Evolutionary conservation across 2,329 filamentous ascomycete genomes (phyloP), one percentile per base, ranked within the genome.

Genomic region (Sporothrix dimorphospora): DNA sequence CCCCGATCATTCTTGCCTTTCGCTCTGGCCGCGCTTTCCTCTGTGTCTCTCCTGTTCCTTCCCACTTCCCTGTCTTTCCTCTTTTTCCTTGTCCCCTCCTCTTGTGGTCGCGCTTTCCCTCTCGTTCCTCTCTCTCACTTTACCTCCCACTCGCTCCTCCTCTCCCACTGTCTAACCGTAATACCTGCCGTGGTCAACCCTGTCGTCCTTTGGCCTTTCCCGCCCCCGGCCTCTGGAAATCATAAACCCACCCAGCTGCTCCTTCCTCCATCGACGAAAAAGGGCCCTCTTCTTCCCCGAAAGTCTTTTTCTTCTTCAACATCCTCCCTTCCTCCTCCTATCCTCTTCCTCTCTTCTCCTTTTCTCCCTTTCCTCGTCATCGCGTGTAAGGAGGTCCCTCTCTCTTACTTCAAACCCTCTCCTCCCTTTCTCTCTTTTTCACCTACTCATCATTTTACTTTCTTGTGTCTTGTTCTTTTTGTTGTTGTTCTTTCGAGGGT

Each of bases 311-410:
- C 30, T 53, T 69, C 55, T 72, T 71, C 55, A 49, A 65, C 30
- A 34, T 66, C 34, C 55, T 51, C 59, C 79, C 80, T 79, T 79
- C 80, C 78, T 78, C 75, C 79, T 80, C 78, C 80, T 81, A 78
- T 81, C 80, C 80, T 79, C 78, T 76, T 76, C 78, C 78, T 79
- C 77, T 79, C 78, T 78, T 79, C 78, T 49, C 59, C 34, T 61
- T 71, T 67, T 69, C 47, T 59, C 63, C 51, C 53, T 59, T 57
- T 71, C 55, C 51, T 57, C 61, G 40, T 42, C 34, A 65, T 73
- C 63, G 70, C 67, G 72, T 71, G 42, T 73, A 71, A 55, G 69
- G 71, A 68, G 71, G 71, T 49, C 40, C 53, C 55, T 42, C 30
- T 55, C 51, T 47, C 47, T 66, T 34, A 40, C 38, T 45, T 68